Conservation (phyloP, 257 asterid species). For the Agastache rugosa region DNA sequence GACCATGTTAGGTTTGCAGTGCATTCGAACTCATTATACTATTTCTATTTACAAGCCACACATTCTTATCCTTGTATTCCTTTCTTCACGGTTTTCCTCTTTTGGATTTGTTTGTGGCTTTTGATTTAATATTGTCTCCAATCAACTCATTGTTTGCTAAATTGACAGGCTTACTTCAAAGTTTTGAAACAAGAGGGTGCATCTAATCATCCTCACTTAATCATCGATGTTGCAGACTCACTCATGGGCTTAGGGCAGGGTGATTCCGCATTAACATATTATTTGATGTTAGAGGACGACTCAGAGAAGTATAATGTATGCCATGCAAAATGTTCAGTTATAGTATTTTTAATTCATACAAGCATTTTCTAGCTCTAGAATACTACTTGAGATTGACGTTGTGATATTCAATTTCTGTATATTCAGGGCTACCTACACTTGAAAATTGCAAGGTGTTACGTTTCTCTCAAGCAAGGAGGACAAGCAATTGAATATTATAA, state of each 20-base stretch:
- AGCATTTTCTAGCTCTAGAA: slow-evolving; percentile 20
- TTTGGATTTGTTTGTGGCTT: slow-evolving; percentile 8
- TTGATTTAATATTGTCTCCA: slow-evolving; percentile 27
- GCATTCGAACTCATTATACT: slow-evolving; percentile 5
- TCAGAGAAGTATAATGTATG: slow-evolving; percentile 53
- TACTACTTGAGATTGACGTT: slow-evolving; percentile 23
- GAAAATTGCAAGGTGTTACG: slow-evolving; percentile 70
- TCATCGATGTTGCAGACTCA: slow-evolving; percentile 69
- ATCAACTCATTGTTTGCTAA: slow-evolving; percentile 34
- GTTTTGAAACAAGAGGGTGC: slow-evolving; percentile 49
- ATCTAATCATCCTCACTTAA: slow-evolving; percentile 50
- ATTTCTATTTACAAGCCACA: background rate
- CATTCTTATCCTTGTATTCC: slow-evolving; percentile 20
- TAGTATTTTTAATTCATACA: background rate
- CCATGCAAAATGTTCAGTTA: slow-evolving; percentile 22
- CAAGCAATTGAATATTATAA: slow-evolving; percentile 66
- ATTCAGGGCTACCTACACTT: slow-evolving; percentile 68
- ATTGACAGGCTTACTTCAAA: slow-evolving; percentile 59
- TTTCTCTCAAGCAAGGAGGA: slow-evolving; percentile 48
- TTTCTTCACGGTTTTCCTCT: slow-evolving; percentile 10
- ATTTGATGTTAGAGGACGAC: slow-evolving; percentile 61
- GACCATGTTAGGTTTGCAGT: background rate
- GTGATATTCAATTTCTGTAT: slow-evolving; percentile 30
- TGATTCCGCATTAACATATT: slow-evolving; percentile 70
- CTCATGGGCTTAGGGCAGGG: slow-evolving; percentile 56